These are phyloP conservation scores for Wickerhamomyces alni DNA, from an alignment of 805 yeast genomes.

Conservation along the genomic window DNA sequence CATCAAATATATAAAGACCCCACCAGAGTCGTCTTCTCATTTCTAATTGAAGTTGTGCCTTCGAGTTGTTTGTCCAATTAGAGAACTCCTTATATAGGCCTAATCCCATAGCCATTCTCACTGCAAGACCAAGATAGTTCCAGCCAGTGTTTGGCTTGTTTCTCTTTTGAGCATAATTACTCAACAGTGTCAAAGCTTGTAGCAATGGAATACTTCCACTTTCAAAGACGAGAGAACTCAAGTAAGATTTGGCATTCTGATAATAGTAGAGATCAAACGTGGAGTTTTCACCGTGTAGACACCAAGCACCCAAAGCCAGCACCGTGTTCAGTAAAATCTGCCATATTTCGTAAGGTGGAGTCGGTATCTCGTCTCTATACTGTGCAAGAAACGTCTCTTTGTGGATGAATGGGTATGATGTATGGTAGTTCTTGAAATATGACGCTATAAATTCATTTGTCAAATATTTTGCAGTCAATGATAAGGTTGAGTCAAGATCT, in stretches of 20 bases:
- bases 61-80: conserved; percentile 28
- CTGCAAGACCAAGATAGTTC: conserved; percentile 59
- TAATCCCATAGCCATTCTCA: conserved; percentile 60
- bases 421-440: conserved; percentile 54
- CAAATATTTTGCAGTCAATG: conserved; percentile 23
- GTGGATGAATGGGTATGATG: conserved; percentile 55
- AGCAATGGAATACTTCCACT: conserved; percentile 52
- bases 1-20: conserved; percentile 59
- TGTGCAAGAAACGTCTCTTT: conserved; percentile 46
- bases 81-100: conserved; percentile 55
- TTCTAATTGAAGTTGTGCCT: conserved; percentile 41
- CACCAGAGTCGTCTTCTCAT: conserved; percentile 62
- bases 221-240: conserved; percentile 47
- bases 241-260: conserved; percentile 40
- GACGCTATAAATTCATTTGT: conserved; percentile 37
- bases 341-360: conserved; percentile 42
- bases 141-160: conserved; percentile 66
- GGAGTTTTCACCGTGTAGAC: conserved; percentile 47
- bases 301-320: conserved; percentile 66
- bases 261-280: conserved; percentile 51
- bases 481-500: conserved; percentile 21
- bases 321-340: conserved; percentile 50
- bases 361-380: conserved; percentile 35
- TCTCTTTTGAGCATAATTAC: conserved; percentile 58
- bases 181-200: conserved; percentile 45